Evolutionary conservation across 176 grass and related monocot genomes (phyloP).

Genomic region (Triticum aestivum): DNA sequence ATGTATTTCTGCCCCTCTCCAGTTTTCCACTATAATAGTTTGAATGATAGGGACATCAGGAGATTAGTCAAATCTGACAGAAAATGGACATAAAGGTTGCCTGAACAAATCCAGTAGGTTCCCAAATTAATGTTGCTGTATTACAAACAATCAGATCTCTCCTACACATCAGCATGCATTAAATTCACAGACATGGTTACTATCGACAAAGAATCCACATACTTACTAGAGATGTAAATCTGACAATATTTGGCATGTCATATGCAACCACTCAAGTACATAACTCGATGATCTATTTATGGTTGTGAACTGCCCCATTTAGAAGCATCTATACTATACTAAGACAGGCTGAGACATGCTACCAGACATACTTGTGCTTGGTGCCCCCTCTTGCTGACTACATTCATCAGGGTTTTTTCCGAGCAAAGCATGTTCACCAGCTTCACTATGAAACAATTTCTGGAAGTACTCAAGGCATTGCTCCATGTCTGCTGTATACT

Average conservation of each 20-base stretch:
- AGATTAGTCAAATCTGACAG: slow-evolving; percentile 19
- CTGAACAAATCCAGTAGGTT: slow-evolving; percentile 1
- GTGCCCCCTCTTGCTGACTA: slow-evolving; percentile 40
- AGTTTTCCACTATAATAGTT: slow-evolving; percentile 19
- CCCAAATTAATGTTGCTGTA: background rate
- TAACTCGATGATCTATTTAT: slow-evolving; percentile 27
- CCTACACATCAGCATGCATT: slow-evolving; percentile 3
- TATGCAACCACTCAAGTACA: slow-evolving; percentile 28
- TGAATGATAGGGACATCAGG: background rate
- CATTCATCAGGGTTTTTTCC: slow-evolving; percentile 28
- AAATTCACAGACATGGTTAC: slow-evolving; percentile 18
- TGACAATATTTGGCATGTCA: background rate
- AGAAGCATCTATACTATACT: slow-evolving; percentile 50
- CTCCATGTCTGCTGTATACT: slow-evolving; percentile 57
- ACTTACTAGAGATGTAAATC: background rate
- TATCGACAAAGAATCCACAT: slow-evolving; percentile 18
- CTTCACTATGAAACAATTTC: slow-evolving; percentile 47
- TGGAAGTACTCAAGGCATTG: slow-evolving; percentile 53
- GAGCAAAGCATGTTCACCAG: slow-evolving; percentile 11
- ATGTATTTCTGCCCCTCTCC: background rate
- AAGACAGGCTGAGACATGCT: slow-evolving; percentile 62
- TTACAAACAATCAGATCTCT: slow-evolving; percentile 6
- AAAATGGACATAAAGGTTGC: background rate
- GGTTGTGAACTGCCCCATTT: slow-evolving; percentile 4
- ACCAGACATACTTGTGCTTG: slow-evolving; percentile 33